A percentile compares a stretch with the other conserved stretches of the same genome.
phyloP scores from a whole-genome alignment of 306 rosid genomes.

The Calophaca sinica region DNA sequence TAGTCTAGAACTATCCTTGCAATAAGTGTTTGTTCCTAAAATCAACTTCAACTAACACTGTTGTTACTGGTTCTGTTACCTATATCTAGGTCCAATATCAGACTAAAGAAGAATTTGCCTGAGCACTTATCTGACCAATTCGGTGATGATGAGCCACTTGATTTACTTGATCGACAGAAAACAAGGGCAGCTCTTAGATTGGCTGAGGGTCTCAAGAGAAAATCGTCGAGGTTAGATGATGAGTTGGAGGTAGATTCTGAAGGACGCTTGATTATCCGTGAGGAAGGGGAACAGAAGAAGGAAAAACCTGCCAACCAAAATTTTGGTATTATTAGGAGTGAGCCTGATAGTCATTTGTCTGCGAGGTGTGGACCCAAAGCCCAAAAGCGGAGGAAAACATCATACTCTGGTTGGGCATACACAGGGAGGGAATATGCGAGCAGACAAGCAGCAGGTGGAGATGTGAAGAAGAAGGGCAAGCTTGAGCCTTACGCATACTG shows the following conservation, averaged over 20 bases:
- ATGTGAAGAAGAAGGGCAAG: conserved; percentile 81
- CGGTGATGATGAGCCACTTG: too few species aligned
- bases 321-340: too few species aligned
- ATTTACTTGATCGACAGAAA: conserved; percentile 73
- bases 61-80: conserved; percentile 38
- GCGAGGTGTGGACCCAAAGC: too few species aligned
- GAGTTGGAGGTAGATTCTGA: too few species aligned
- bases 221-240: conserved; percentile 58
- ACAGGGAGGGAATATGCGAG: conserved; percentile 81
- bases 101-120: conserved; percentile 63
- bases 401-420: conserved; percentile 85
- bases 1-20: too few species aligned
- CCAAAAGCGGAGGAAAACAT: conserved; percentile 73
- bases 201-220: conserved; percentile 63
- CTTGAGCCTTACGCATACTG: too few species aligned
- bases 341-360: conserved; percentile 63
- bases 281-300: conserved; percentile 63
- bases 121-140: too few species aligned
- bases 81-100: too few species aligned
- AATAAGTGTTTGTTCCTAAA: too few species aligned
- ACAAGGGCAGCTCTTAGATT: conserved; percentile 73
- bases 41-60: background rate
- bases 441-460: conserved; percentile 88
- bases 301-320: too few species aligned
- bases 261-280: conserved; percentile 75